Evolutionary conservation across 768 basidiomycete genomes (phyloP).

Genomic region (Lactifluus volemus): DNA sequence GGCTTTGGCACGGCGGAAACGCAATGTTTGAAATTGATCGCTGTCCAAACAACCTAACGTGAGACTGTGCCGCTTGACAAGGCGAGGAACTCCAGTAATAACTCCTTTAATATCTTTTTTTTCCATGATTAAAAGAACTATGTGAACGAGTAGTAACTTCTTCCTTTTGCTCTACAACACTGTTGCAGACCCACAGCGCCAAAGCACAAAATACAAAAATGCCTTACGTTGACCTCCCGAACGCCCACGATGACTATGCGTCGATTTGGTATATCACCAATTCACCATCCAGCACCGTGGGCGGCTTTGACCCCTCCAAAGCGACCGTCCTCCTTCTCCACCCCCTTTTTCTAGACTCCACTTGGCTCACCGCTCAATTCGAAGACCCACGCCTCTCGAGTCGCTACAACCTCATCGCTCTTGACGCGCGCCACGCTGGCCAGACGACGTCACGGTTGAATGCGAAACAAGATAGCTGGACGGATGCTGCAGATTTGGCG

Average conservation of each 20-base stretch:
- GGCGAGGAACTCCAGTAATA: too few relatives aligned
- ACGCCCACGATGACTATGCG: constrained; percentile 17
- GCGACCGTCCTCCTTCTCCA: constrained; percentile 24
- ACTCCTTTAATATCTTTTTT: too few relatives aligned
- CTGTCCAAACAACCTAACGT: neutral
- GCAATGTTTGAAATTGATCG: neutral
- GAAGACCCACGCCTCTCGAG: constrained; percentile 22
- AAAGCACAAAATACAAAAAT: neutral
- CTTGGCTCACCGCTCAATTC: constrained; percentile 23
- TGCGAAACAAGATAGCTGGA: constrained; percentile 23
- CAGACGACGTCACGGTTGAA: constrained; percentile 14
- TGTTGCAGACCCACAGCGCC: too few relatives aligned
- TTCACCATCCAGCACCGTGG: constrained; percentile 20
- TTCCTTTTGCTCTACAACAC: neutral
- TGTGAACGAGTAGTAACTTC: too few relatives aligned
- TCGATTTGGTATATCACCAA: constrained; percentile 26
- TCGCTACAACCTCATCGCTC: constrained; percentile 24
- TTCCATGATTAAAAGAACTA: too few relatives aligned
- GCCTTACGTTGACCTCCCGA: constrained; percentile 20
- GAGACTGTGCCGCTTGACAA: neutral
- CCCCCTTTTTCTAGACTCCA: constrained; percentile 22
- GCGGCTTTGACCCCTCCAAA: constrained; percentile 21
- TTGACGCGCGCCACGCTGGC: constrained; percentile 22
- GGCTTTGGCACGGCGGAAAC: neutral
- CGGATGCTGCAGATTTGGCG: constrained; percentile 26